phyloP scores from a whole-genome alignment of 2,329 filamentous ascomycete species.

The Clathrospora elynae region DNA sequence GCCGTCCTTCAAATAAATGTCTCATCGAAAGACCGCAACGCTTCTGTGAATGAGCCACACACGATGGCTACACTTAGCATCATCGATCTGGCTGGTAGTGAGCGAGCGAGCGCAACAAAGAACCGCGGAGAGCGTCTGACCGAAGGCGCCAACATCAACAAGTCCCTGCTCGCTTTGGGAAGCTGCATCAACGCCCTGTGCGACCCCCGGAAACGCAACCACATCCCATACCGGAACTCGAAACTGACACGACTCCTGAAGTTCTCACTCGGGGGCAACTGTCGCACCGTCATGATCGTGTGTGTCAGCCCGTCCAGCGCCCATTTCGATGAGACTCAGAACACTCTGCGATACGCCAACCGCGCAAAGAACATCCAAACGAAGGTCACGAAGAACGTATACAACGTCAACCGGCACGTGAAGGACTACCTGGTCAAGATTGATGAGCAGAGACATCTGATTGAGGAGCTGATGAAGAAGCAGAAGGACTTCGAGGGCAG shows the following conservation, averaged over 20 bases:
- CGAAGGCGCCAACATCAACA: conserved; percentile 99
- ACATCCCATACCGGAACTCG: conserved; percentile 96
- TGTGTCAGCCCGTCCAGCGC: conserved; percentile 95
- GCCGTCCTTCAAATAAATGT: conserved; percentile 97
- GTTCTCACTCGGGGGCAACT: conserved; percentile 96
- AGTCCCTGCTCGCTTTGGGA: conserved; percentile 89
- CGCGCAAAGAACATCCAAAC: conserved; percentile 99
- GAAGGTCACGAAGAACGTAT: conserved; percentile 98
- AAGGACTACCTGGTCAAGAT: conserved; percentile 99
- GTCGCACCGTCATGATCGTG: conserved; percentile 99
- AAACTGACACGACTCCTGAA: conserved; percentile 95
- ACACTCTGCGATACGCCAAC: conserved; percentile 96
- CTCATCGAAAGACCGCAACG: conserved; percentile 90
- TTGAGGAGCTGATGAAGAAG: conserved; percentile 92
- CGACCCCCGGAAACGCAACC: conserved; percentile 86
- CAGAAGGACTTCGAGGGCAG: conserved; percentile 84
- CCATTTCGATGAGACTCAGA: conserved; percentile 98
- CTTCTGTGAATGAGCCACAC: conserved; percentile 88
- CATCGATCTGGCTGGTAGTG: conserved; percentile 94
- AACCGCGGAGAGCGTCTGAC: conserved; percentile 89
- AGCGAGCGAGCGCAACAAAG: conserved; percentile 94
- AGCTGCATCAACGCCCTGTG: conserved; percentile 99
- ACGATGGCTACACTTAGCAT: conserved; percentile 99
- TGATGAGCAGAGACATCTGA: conserved; percentile 95
- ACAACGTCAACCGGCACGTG: conserved; percentile 98